Conservation (phyloP, 2,329 filamentous ascomycete genomes). For the Fusarium avenaceum region DNA sequence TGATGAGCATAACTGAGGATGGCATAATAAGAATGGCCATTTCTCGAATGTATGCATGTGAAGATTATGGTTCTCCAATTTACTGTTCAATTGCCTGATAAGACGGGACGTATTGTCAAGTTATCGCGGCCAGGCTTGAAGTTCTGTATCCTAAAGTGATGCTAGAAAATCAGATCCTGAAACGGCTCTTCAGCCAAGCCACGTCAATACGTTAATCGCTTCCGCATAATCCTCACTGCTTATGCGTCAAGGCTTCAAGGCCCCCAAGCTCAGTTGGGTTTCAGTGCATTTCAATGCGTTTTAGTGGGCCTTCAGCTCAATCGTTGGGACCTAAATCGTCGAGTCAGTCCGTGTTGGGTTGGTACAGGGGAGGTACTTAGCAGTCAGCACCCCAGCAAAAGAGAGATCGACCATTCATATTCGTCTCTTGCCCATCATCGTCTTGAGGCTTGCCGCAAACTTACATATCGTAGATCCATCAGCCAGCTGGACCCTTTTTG, state of each 20-base stretch:
- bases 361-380: neutral
- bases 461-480: conserved; percentile 27
- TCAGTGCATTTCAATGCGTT: neutral
- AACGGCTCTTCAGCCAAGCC: conserved; percentile 16
- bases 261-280: conserved; percentile 1
- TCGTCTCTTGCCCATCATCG: conserved; percentile 24
- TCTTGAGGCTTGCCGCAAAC: conserved; percentile 19
- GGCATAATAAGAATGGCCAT: conserved; percentile 1
- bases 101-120: neutral
- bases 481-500: conserved; percentile 15
- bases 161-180: neutral
- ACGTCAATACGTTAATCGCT: neutral
- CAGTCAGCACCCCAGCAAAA: conserved; percentile 30
- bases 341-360: conserved; percentile 43
- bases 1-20: conserved; percentile 7
- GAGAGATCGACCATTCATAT: conserved; percentile 29
- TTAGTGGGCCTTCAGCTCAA: conserved; percentile 41
- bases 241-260: neutral
- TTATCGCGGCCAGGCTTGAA: neutral
- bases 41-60: conserved; percentile 14
- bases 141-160: no score
- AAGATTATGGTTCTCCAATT: neutral
- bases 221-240: conserved; percentile 12
- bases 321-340: conserved; percentile 45
- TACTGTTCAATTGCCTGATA: neutral